A percentile compares a stretch with the other conserved stretches of the same genome.
phyloP scores from a whole-genome alignment of 257 asterid species.

The Misopates orontium region DNA sequence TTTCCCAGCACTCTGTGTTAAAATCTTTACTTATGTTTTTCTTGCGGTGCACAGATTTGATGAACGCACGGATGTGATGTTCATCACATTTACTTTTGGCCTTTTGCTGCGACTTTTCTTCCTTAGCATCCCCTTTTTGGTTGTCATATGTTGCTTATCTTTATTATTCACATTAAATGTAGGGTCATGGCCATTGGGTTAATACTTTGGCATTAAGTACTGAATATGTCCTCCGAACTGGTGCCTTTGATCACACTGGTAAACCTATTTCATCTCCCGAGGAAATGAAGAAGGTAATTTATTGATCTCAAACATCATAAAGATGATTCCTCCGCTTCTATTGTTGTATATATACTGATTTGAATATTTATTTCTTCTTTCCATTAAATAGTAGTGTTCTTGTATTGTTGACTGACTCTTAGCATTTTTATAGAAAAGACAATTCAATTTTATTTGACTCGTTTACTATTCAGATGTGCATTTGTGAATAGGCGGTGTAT shows the following conservation, averaged over 20 bases:
- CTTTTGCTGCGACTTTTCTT: constrained; percentile 20
- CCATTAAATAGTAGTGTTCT: not conserved
- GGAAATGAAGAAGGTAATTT: constrained; percentile 82
- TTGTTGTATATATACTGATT: not conserved
- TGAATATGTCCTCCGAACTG: constrained; percentile 88
- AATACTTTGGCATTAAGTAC: constrained; percentile 95
- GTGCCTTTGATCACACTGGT: constrained; percentile 86
- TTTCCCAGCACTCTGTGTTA: not conserved
- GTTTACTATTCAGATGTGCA: not conserved
- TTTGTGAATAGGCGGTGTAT: not conserved
- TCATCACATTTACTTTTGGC: constrained; percentile 5
- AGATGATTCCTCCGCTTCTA: not conserved
- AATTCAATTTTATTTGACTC: not conserved
- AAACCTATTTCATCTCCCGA: constrained; percentile 70
- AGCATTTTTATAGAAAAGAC: not conserved
- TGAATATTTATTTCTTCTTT: constrained; percentile 16
- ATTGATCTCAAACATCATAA: constrained; percentile 25
- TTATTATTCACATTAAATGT: constrained; percentile 25
- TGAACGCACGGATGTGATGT: not conserved
- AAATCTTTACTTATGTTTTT: constrained; percentile 12
- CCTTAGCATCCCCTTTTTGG: constrained; percentile 1
- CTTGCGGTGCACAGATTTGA: too few species aligned
- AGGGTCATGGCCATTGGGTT: constrained; percentile 99
- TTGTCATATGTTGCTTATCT: constrained; percentile 20
- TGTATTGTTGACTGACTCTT: not conserved